phyloP scores from a whole-genome alignment of 2,329 filamentous ascomycete genomes.

The Coniochaeta pulveracea region DNA sequence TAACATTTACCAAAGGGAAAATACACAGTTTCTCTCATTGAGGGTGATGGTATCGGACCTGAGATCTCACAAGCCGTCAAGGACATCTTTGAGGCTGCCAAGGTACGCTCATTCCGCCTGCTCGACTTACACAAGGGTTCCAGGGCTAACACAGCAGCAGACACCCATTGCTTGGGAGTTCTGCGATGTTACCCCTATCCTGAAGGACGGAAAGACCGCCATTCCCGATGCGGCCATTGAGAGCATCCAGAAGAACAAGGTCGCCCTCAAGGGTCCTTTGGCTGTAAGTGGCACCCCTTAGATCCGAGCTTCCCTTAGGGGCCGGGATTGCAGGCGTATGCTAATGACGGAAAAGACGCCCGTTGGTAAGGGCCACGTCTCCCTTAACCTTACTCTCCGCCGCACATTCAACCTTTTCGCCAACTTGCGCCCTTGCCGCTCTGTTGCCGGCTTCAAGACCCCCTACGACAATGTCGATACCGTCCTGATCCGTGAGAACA shows the following conservation, averaged over 20 bases:
- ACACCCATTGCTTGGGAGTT: slow-evolving; percentile 94
- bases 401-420: slow-evolving; percentile 99
- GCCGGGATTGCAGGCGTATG: slow-evolving; percentile 4
- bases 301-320: neutral
- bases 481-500: slow-evolving; percentile 97
- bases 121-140: neutral
- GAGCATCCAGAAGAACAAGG: slow-evolving; percentile 90
- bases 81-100: slow-evolving; percentile 93
- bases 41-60: slow-evolving; percentile 97
- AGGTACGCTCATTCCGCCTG: slow-evolving; percentile 43
- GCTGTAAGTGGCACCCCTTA: slow-evolving; percentile 56
- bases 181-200: slow-evolving; percentile 84
- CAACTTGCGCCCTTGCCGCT: slow-evolving; percentile 96
- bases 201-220: slow-evolving; percentile 91
- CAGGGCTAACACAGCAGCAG: slow-evolving; percentile 34
- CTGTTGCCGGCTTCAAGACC: slow-evolving; percentile 95
- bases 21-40: slow-evolving; percentile 92
- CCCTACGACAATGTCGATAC: slow-evolving; percentile 96
- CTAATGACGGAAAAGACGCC: slow-evolving; percentile 53
- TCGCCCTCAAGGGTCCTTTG: slow-evolving; percentile 95
- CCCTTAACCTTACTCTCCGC: slow-evolving; percentile 94
- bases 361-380: slow-evolving; percentile 97
- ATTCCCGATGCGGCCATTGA: slow-evolving; percentile 89
- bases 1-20: slow-evolving; percentile 55
- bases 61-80: slow-evolving; percentile 98